A percentile compares a stretch with the other conserved stretches of the same genome.
These are phyloP conservation scores for Rosa persica DNA, from an alignment of 306 rosid genomes.

Conservation along the genomic window DNA sequence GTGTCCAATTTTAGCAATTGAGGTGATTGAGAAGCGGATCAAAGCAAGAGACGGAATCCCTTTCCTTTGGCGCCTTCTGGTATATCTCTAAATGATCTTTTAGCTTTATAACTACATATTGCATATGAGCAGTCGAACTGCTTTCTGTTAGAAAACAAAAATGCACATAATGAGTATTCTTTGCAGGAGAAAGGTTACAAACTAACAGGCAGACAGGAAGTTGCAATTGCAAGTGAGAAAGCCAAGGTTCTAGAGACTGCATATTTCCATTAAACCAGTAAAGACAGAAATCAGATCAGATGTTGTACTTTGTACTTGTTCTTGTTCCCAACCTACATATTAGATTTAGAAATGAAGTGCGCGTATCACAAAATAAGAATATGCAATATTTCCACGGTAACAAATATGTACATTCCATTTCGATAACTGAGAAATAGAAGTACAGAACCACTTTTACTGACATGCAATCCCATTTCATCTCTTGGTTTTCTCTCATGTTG, in stretches of 20 bases:
- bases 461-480: neutral
- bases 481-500: neutral
- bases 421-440: neutral
- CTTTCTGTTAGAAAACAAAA: neutral
- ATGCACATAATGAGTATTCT: neutral
- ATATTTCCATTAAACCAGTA: constrained; percentile 43
- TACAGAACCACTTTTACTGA: neutral
- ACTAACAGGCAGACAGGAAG: constrained; percentile 57
- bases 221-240: constrained; percentile 45
- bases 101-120: neutral
- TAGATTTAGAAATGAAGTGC: neutral
- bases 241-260: constrained; percentile 62
- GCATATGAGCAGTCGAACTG: neutral
- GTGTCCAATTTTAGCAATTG: constrained; percentile 46
- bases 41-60: constrained; percentile 64
- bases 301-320: neutral
- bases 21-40: constrained; percentile 53
- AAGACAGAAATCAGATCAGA: neutral
- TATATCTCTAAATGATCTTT: constrained; percentile 13
- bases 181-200: constrained; percentile 72
- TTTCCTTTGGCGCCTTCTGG: constrained; percentile 76
- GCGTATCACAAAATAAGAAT: neutral
- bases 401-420: neutral
- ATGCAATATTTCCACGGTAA: neutral
- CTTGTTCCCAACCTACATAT: neutral